A percentile compares a stretch with the other conserved stretches of the same genome.
Evolutionary conservation across 495 filamentous ascomycete genomes (phyloP).

Genomic region (Podospora anserina): DNA sequence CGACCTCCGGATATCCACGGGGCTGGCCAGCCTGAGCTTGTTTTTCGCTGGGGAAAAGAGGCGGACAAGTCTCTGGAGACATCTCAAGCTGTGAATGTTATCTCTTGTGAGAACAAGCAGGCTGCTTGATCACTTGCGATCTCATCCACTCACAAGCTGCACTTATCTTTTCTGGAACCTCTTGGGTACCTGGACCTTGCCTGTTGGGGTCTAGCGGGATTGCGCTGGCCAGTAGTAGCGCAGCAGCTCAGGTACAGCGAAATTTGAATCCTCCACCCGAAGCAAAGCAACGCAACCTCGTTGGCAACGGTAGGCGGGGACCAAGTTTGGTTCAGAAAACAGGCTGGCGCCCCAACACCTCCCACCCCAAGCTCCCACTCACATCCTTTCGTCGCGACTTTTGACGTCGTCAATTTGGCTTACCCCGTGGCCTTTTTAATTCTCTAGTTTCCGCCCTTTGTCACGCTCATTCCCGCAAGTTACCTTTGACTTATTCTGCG

Average conservation of each 20-base stretch:
- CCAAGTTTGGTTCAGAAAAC: slow-evolving; percentile 13
- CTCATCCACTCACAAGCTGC: background rate
- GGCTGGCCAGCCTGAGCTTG: background rate
- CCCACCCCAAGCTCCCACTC: slow-evolving; percentile 3
- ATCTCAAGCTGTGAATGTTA: background rate
- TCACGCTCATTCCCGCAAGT: slow-evolving; percentile 6
- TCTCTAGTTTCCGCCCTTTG: slow-evolving; percentile 1
- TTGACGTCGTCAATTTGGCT: slow-evolving; percentile 7
- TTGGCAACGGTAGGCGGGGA: background rate
- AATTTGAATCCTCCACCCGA: slow-evolving; percentile 9
- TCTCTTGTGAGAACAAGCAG: background rate
- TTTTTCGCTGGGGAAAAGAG: background rate
- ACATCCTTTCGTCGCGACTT: background rate
- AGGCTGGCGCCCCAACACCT: slow-evolving; percentile 9
- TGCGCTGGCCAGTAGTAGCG: slow-evolving; percentile 12
- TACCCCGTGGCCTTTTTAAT: background rate
- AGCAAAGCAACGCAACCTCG: slow-evolving; percentile 1
- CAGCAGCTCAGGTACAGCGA: background rate
- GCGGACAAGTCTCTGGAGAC: background rate
- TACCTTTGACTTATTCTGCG: background rate
- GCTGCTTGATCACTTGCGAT: background rate
- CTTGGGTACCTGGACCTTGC: slow-evolving; percentile 14
- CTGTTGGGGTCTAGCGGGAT: slow-evolving; percentile 9
- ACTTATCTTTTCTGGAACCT: slow-evolving; percentile 9
- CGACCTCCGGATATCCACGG: background rate